Base-by-base conservation (phyloP, 305 asterid species). In the Fraxinus velutina region DNA sequence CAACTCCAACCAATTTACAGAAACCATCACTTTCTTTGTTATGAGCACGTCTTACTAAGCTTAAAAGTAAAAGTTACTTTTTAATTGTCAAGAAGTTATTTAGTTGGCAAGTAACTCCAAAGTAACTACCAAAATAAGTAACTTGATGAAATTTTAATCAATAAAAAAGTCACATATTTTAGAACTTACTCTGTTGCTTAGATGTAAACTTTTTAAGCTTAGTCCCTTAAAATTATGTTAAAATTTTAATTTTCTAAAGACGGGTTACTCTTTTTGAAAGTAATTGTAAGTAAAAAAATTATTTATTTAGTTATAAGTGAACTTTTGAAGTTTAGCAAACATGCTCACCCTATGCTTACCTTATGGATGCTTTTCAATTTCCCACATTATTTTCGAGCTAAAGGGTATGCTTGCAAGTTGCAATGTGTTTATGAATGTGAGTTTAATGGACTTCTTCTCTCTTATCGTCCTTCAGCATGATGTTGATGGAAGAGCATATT, bases 401-500 rank as follows among this genome's bases (percentile, higher is more conserved):
- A 55, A 17, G 27, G 27, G 57, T 32, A 34, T 68, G 29, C 32
- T 33, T 72, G 27, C 17, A 82, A n/a, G 30, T 22, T 72, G 27
- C 17, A 68, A 29, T 3, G 27, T 12, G n/a, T 6, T 79, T 57
- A 75, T 68, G 75, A 2, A 44, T 77, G 77, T 29, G 39, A 34
- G 75, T 44, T 19, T 84, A 64, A 60, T 75, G 39, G n/a, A 8
- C 76, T 77, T 32, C 75, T 71, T 39, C 80, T 80, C 21, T 27
- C 15, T 80, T 83, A 27, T 22, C 5, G 70, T 79, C 73, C 81
- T 75, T 80, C 90, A 95, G 98, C 95, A 89, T 33, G 92, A 89
- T 19, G 89, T 86, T 34, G 98, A 93, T 33, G 99, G 97, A 24
- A 92, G 84, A 89, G 84, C 91, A 2, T 95, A 92, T 84, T 95